These are phyloP conservation scores for Phytophthora macrochlamydospora DNA, from an alignment of 352 stramenopile genomes.

Conservation along the genomic window DNA sequence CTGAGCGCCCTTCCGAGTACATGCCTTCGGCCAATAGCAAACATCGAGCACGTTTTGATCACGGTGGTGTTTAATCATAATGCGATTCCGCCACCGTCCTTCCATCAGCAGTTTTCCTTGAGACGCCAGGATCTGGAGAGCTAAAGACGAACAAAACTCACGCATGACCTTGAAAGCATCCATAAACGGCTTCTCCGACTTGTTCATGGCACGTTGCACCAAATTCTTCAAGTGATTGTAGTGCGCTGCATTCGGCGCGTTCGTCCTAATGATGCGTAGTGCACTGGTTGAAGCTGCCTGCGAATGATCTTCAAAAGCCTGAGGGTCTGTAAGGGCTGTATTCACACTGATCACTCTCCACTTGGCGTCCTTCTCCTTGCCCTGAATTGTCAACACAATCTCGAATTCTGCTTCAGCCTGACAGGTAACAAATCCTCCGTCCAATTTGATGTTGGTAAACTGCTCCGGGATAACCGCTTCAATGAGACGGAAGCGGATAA, in stretches of 20 bases:
- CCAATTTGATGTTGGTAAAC: constrained; percentile 80
- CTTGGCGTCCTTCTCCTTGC: constrained; percentile 72
- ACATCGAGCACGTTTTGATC: constrained; percentile 82
- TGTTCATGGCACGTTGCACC: constrained; percentile 87
- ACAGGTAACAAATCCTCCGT: constrained; percentile 80
- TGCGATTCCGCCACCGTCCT: constrained; percentile 77
- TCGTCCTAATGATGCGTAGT: constrained; percentile 81
- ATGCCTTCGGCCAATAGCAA: constrained; percentile 84
- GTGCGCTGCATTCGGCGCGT: constrained; percentile 67
- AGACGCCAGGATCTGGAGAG: constrained; percentile 75
- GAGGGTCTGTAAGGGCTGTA: constrained; percentile 66
- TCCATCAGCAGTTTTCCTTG: constrained; percentile 83
- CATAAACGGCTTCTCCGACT: constrained; percentile 78
- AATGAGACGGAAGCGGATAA: constrained; percentile 85
- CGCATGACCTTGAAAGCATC: constrained; percentile 84
- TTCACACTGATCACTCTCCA: constrained; percentile 87
- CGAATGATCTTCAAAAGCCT: constrained; percentile 60
- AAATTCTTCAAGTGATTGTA: constrained; percentile 88
- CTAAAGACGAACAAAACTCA: constrained; percentile 82
- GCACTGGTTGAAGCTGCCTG: constrained; percentile 64
- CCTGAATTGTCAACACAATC: constrained; percentile 84
- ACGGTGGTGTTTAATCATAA: constrained; percentile 80
- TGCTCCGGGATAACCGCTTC: constrained; percentile 79
- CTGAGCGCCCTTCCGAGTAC: constrained; percentile 58
- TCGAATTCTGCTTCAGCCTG: constrained; percentile 82